phyloP scores from a whole-genome alignment of 2,329 filamentous ascomycete genomes.

The Xylariales sp. region DNA sequence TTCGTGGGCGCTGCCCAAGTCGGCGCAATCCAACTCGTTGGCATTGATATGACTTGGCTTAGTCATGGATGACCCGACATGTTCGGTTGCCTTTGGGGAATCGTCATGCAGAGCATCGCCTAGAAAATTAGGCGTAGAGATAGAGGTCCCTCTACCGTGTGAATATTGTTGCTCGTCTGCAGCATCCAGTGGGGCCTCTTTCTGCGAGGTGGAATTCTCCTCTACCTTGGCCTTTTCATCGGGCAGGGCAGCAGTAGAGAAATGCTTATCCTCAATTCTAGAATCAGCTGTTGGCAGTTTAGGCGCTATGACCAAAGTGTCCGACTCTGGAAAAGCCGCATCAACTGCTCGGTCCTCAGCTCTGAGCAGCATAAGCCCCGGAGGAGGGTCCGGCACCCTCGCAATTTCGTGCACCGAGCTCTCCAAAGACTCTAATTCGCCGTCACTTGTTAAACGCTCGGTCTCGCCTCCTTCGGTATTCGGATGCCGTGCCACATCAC shows the following conservation, averaged over 20 bases:
- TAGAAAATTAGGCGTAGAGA: not conserved
- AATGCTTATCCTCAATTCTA: too few species aligned
- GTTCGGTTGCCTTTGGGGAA: not conserved
- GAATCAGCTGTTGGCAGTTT: not conserved
- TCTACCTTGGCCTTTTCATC: too few species aligned
- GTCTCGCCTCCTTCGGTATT: not conserved
- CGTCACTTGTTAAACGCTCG: not conserved
- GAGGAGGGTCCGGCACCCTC: not conserved
- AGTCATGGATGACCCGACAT: not conserved
- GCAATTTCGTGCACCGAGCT: not conserved
- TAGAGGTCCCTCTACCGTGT: too few species aligned
- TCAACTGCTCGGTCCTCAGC: not conserved
- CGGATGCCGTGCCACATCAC: not conserved
- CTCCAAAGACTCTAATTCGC: too few species aligned
- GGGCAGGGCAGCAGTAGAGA: too few species aligned
- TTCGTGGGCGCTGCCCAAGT: too few species aligned
- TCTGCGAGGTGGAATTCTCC: too few species aligned
- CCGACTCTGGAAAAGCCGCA: not conserved
- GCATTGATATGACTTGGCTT: too few species aligned
- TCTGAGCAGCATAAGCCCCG: not conserved
- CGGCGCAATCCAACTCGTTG: too few species aligned
- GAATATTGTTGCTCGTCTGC: too few species aligned
- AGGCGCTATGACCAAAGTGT: not conserved
- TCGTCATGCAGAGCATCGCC: not conserved
- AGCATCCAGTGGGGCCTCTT: too few species aligned